Conservation (phyloP, 495 filamentous ascomycete genomes). For the Lepidopterella palustris region DNA sequence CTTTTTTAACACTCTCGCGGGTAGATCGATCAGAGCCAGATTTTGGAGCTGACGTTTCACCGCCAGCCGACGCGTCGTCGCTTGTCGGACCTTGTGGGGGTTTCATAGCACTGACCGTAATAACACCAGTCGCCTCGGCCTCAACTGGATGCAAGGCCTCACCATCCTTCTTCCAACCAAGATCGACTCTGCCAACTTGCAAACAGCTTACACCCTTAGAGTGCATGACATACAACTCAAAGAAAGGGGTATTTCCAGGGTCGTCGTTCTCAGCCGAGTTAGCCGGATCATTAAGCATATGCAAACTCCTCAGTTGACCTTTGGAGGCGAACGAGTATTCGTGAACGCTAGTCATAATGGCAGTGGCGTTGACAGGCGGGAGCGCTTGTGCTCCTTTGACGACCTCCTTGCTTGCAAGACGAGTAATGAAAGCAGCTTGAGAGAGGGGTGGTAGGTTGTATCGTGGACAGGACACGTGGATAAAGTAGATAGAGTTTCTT, state of each 20-base stretch:
- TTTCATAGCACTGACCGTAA: constrained; percentile 48
- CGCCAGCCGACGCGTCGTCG: constrained; percentile 49
- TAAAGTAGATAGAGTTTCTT: constrained; percentile 93
- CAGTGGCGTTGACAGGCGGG: constrained; percentile 54
- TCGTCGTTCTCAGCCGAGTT: constrained; percentile 48
- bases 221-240: constrained; percentile 96
- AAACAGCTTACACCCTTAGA: constrained; percentile 88
- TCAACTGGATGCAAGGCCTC: constrained; percentile 71
- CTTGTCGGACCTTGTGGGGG: constrained; percentile 19
- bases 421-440: constrained; percentile 78
- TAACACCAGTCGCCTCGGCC: constrained; percentile 59
- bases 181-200: constrained; percentile 73
- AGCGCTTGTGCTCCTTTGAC: too few relatives aligned
- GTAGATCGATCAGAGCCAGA: constrained; percentile 15
- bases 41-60: constrained; percentile 29
- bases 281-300: constrained; percentile 63
- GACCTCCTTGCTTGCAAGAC: constrained; percentile 63
- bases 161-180: constrained; percentile 83
- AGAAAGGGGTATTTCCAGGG: constrained; percentile 58
- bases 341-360: constrained; percentile 88
- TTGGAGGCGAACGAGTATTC: constrained; percentile 89
- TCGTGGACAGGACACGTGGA: constrained; percentile 86
- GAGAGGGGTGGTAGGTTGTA: constrained; percentile 74
- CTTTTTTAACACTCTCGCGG: constrained; percentile 38
- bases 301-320: constrained; percentile 81